Evolutionary conservation across 2,329 filamentous ascomycete species (phyloP).

Genomic region (Pseudogymnoascus sp.): DNA sequence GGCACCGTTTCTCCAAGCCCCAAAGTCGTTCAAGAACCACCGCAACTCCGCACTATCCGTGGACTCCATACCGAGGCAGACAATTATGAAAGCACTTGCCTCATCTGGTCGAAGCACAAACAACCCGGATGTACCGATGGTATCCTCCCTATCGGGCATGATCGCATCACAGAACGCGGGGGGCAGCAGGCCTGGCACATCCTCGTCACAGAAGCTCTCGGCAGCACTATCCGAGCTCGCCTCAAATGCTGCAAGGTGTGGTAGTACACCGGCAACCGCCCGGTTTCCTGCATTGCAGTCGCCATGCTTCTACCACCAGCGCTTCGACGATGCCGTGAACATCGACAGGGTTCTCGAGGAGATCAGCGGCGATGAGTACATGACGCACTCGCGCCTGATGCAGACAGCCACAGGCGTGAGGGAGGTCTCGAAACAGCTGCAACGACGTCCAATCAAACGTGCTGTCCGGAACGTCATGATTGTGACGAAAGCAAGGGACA

Average conservation of each 20-base stretch:
- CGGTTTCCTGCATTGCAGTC: slow-evolving; percentile 67
- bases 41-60: slow-evolving; percentile 28
- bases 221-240: slow-evolving; percentile 46
- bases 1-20: slow-evolving; percentile 18
- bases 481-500: slow-evolving; percentile 94
- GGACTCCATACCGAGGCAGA: slow-evolving; percentile 58
- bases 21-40: slow-evolving; percentile 19
- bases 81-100: slow-evolving; percentile 72
- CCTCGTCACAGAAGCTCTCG: slow-evolving; percentile 51
- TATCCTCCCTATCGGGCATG: slow-evolving; percentile 54
- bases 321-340: slow-evolving; percentile 93
- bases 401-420: slow-evolving; percentile 92
- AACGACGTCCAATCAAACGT: slow-evolving; percentile 82
- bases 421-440: slow-evolving; percentile 91
- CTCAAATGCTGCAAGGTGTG: slow-evolving; percentile 22
- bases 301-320: slow-evolving; percentile 95
- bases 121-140: slow-evolving; percentile 39
- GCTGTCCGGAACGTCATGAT: slow-evolving; percentile 96
- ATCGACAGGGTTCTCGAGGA: slow-evolving; percentile 92
- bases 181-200: slow-evolving; percentile 22
- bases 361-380: slow-evolving; percentile 77
- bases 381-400: slow-evolving; percentile 88
- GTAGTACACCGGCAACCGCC: slow-evolving; percentile 28
- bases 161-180: slow-evolving; percentile 36
- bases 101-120: slow-evolving; percentile 54